Evolutionary conservation across 306 rosid genomes (phyloP).

Genomic region (Dryas octopetala): DNA sequence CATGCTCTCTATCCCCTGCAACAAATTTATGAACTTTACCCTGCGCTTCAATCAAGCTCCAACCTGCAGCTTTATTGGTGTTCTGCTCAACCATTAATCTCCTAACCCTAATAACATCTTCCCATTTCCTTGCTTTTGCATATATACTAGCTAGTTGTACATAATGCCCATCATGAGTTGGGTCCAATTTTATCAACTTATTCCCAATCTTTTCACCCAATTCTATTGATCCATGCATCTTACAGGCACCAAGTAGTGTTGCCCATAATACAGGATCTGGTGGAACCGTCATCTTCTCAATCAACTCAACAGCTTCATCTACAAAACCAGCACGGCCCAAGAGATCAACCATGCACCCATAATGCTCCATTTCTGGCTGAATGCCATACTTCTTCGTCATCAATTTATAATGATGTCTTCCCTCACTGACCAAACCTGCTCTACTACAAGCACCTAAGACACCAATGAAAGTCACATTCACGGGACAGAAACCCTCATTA

Average conservation of each 20-base stretch:
- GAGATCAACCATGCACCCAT: constrained; percentile 88
- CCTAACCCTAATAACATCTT: constrained; percentile 65
- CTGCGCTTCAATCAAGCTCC: constrained; percentile 80
- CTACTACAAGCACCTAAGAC: constrained; percentile 73
- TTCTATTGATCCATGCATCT: constrained; percentile 58
- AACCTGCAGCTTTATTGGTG: constrained; percentile 59
- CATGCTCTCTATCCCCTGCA: constrained; percentile 71
- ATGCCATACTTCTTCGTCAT: constrained; percentile 58
- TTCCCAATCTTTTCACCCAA: constrained; percentile 73
- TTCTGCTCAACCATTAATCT: constrained; percentile 52
- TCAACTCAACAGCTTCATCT: constrained; percentile 55
- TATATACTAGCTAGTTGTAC: constrained; percentile 70
- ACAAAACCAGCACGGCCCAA: constrained; percentile 61
- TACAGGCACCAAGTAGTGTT: constrained; percentile 68
- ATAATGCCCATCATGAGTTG: constrained; percentile 74
- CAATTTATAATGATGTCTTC: constrained; percentile 52
- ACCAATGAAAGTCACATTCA: constrained; percentile 63
- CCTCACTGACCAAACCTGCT: constrained; percentile 64
- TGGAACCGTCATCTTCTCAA: constrained; percentile 44
- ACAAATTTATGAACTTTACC: constrained; percentile 71
- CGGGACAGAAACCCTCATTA: constrained; percentile 52
- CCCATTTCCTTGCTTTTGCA: constrained; percentile 81
- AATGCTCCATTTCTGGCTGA: constrained; percentile 79
- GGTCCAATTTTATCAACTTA: constrained; percentile 64
- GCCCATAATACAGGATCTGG: constrained; percentile 82